Conservation (phyloP, 2,329 filamentous ascomycete species). For the Eutypella sp. region DNA sequence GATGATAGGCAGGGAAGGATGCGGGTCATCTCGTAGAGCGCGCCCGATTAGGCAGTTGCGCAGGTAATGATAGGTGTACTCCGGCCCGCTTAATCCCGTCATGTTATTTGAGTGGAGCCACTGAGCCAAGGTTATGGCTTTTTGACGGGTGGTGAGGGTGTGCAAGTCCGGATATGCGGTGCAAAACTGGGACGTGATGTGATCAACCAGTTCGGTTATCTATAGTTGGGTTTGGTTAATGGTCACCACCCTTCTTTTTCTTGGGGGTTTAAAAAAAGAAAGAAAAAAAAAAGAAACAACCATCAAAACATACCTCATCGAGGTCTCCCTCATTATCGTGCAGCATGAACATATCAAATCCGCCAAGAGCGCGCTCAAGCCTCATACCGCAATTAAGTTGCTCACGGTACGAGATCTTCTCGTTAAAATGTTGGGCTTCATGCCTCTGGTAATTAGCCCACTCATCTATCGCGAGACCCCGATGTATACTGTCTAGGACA, state of each 20-base stretch:
- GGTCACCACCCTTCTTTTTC: too few relatives aligned
- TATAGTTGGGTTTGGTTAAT: conserved; percentile 23
- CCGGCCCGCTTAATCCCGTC: conserved; percentile 61
- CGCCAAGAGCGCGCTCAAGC: conserved; percentile 71
- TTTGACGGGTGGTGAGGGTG: conserved; percentile 56
- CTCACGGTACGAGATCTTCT: conserved; percentile 20
- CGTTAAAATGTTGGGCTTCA: conserved; percentile 21
- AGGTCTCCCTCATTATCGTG: conserved; percentile 69
- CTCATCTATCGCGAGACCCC: conserved; percentile 69
- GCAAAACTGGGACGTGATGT: conserved; percentile 53
- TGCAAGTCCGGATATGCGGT: conserved; percentile 47
- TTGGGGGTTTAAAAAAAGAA: too few relatives aligned
- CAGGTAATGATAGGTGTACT: conserved; percentile 68
- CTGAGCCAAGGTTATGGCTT: conserved; percentile 61
- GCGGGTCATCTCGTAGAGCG: conserved; percentile 64
- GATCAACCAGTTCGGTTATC: conserved; percentile 62
- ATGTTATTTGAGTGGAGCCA: conserved; percentile 68
- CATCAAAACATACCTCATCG: conserved; percentile 50
- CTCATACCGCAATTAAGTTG: conserved; percentile 43
- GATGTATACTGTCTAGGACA: conserved; percentile 74
- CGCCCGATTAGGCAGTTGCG: conserved; percentile 86
- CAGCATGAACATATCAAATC: conserved; percentile 86
- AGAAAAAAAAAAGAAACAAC: background rate
- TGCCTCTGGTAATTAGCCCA: conserved; percentile 57
- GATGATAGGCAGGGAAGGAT: conserved; percentile 80